These are phyloP conservation scores for Rhodotorula sp. DNA, from an alignment of 1,284 basidiomycete genomes.

Conservation along the genomic window DNA sequence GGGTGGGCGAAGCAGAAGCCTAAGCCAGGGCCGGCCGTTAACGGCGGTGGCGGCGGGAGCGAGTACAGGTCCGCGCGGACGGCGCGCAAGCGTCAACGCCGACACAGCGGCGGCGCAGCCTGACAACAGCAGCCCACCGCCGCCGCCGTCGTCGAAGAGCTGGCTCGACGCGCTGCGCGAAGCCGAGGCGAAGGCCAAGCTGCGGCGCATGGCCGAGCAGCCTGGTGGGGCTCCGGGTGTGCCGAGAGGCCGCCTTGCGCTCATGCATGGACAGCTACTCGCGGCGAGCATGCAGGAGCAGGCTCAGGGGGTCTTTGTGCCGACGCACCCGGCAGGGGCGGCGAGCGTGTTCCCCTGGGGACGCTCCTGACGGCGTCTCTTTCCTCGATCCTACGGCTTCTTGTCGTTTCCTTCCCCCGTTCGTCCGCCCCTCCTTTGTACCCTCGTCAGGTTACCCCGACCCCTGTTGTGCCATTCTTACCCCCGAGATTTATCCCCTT, in stretches of 20 bases:
- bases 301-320: background rate
- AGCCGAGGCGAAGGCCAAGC: constrained; percentile 20
- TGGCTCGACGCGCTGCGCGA: constrained; percentile 26
- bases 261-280: background rate
- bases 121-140: background rate
- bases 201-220: background rate
- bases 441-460: no score
- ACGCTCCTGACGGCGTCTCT: background rate
- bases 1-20: no score
- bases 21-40: background rate
- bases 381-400: background rate
- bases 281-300: background rate
- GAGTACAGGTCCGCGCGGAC: background rate
- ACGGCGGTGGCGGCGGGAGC: no score
- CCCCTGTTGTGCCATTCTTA: background rate
- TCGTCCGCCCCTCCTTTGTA: background rate
- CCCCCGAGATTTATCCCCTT: background rate
- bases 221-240: background rate
- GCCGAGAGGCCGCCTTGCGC: background rate
- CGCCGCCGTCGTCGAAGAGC: background rate
- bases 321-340: background rate
- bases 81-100: background rate
- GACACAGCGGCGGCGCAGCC: background rate
- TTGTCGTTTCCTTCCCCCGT: background rate
- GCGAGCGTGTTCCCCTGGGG: background rate